A percentile compares a stretch with the other conserved stretches of the same genome.
Evolutionary conservation across 306 rosid genomes (phyloP).

Genomic region (Quillaja saponaria): DNA sequence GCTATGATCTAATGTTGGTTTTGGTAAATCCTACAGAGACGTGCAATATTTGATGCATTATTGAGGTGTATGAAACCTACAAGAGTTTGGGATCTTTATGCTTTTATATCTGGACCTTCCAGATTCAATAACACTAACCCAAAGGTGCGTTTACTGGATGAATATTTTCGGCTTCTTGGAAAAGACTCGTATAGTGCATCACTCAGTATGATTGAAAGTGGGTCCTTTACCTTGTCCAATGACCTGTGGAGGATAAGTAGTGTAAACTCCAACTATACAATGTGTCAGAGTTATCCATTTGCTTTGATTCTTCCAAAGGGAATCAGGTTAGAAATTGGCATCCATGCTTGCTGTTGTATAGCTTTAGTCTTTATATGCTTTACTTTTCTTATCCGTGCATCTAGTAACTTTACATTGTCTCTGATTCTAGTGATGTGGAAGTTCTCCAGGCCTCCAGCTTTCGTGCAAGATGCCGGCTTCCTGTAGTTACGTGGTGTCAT

Average conservation of each 20-base stretch:
- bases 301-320: slow-evolving; percentile 81
- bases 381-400: slow-evolving; percentile 22
- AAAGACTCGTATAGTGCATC: slow-evolving; percentile 53
- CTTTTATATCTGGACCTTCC: slow-evolving; percentile 77
- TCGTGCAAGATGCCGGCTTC: slow-evolving; percentile 87
- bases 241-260: slow-evolving; percentile 87
- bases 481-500: slow-evolving; percentile 95
- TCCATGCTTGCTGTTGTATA: slow-evolving; percentile 26
- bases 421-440: slow-evolving; percentile 81
- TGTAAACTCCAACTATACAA: slow-evolving; percentile 62
- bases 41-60: slow-evolving; percentile 65
- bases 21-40: slow-evolving; percentile 64
- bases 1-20: slow-evolving; percentile 37
- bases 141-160: slow-evolving; percentile 75
- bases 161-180: slow-evolving; percentile 95
- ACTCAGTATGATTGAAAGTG: slow-evolving; percentile 63
- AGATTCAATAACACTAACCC: slow-evolving; percentile 65
- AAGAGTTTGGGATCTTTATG: slow-evolving; percentile 80
- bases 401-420: slow-evolving; percentile 26
- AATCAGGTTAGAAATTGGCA: slow-evolving; percentile 60
- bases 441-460: slow-evolving; percentile 77
- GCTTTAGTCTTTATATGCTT: slow-evolving; percentile 22
- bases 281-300: slow-evolving; percentile 92
- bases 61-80: slow-evolving; percentile 61
- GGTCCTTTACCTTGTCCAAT: slow-evolving; percentile 75